Evolutionary conservation across 164 flowering plant genomes (phyloP).

Genomic region (Saururus chinensis): DNA sequence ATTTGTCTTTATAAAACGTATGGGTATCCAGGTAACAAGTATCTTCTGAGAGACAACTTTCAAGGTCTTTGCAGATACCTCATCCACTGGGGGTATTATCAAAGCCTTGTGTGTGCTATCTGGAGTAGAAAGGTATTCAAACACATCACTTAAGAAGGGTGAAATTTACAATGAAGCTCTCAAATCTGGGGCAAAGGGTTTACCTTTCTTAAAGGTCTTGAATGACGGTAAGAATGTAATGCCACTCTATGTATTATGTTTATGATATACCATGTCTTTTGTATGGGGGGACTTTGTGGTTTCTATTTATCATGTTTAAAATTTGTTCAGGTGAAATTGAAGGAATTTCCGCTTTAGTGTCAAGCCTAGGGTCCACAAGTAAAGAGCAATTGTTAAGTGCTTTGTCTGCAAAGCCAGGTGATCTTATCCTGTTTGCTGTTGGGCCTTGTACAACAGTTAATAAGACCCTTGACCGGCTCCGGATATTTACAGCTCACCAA

Average conservation of each 20-base stretch:
- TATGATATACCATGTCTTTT: background rate
- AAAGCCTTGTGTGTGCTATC: slow-evolving; percentile 75
- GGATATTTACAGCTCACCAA: slow-evolving; percentile 55
- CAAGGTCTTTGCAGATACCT: slow-evolving; percentile 73
- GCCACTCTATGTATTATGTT: too few species aligned
- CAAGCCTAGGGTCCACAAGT: slow-evolving; percentile 43
- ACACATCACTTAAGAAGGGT: slow-evolving; percentile 85
- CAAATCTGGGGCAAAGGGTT: slow-evolving; percentile 91
- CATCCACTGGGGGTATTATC: slow-evolving; percentile 59
- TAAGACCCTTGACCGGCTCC: slow-evolving; percentile 71
- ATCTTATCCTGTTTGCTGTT: slow-evolving; percentile 84
- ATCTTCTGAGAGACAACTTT: slow-evolving; percentile 52
- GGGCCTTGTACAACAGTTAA: slow-evolving; percentile 61
- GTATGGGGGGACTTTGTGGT: background rate
- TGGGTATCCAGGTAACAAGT: slow-evolving; percentile 60
- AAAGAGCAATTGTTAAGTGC: slow-evolving; percentile 37
- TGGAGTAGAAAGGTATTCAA: slow-evolving; percentile 69
- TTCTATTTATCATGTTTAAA: background rate
- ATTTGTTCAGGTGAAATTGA: slow-evolving; percentile 44
- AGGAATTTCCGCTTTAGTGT: slow-evolving; percentile 71
- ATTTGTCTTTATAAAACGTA: background rate
- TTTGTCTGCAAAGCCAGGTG: slow-evolving; percentile 65
- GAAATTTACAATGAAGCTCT: slow-evolving; percentile 72
- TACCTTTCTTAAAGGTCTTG: slow-evolving; percentile 81
- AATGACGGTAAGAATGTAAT: slow-evolving; percentile 43